phyloP scores from a whole-genome alignment of 495 filamentous ascomycete genomes.

The Aspergillus cavernicola region DNA sequence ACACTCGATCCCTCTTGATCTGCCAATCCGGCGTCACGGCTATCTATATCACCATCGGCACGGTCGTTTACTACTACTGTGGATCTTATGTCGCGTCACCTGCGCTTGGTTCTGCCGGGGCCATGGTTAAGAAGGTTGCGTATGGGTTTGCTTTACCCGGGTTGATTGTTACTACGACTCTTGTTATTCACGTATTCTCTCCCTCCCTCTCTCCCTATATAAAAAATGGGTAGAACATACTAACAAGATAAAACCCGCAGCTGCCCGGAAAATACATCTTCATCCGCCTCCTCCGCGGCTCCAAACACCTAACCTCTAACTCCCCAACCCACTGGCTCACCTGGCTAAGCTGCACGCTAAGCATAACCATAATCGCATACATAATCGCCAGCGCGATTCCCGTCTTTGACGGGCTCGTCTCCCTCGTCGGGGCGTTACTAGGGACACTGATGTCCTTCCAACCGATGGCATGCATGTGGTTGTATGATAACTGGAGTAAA shows the following conservation, averaged over 20 bases:
- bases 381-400: constrained; percentile 69
- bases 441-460: constrained; percentile 41
- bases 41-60: constrained; percentile 63
- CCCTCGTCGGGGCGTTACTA: constrained; percentile 58
- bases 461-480: constrained; percentile 45
- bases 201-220: too few species aligned
- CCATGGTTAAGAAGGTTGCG: constrained; percentile 59
- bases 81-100: constrained; percentile 65
- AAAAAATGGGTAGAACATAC: too few species aligned
- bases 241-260: constrained; percentile 8
- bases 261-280: constrained; percentile 57
- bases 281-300: constrained; percentile 51
- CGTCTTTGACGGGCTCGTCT: constrained; percentile 61
- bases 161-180: constrained; percentile 29
- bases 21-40: constrained; percentile 45
- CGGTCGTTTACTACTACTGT: constrained; percentile 66
- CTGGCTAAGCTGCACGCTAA: constrained; percentile 57
- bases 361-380: constrained; percentile 58
- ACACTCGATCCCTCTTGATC: constrained; percentile 51
- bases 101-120: constrained; percentile 63
- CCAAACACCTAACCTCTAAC: constrained; percentile 54
- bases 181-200: constrained; percentile 36
- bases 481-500: constrained; percentile 38
- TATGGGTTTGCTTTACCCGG: constrained; percentile 72
- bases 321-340: constrained; percentile 50